Evolutionary conservation across 768 basidiomycete genomes (phyloP), one percentile per base, ranked within the genome.

Genomic region (Cubamyces sp.): DNA sequence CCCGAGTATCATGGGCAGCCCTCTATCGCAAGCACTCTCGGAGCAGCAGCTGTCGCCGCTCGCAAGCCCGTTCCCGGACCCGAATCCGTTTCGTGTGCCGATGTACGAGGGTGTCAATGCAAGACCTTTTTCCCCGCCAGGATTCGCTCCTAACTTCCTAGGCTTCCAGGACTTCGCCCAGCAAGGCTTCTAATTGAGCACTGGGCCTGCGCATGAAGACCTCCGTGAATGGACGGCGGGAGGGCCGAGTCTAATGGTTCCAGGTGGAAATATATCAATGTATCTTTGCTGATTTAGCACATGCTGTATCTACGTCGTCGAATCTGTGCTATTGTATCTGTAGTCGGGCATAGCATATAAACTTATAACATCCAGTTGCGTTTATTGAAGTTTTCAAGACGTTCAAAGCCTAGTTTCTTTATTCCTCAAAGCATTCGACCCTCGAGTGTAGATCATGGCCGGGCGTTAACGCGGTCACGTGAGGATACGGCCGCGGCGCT

Each of bases 1-100:
- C 41, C 59, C 64, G 5, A 61, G 55, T 48, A 28, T 37, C 7
- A 39, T 55, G 25, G 55, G 43, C n/a, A 64, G 64, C 28, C 64
- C 60, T n/a, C 34, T 59, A 14, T 25, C 50, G 26, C 52, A 42
- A 16, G 14, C 25, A 8, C 23, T 64, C 1, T 26, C 26, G 1
- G 59, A 60, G n/a, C 63, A 51, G 5, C 56, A 45, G 19, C 58
- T 64, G 55, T 64, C 64, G n/a, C 64, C 64, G 28, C 53, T 61
- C 15, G 28, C 47, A 26, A 58, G 60, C 39, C 60, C 64, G 26
- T 61, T 65, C 25, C 45, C 34, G 18, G 49, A 26, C 9, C 21
- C 50, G 51, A 60, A 48, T n/a, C 23, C 56, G 14, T 57, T 58
- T 55, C 64, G 64, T 16, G 46, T 65, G 30, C 59, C 60, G 49